Evolutionary conservation across 2,329 filamentous ascomycete species (phyloP), one percentile per base, ranked within the genome.

Genomic region (Diaporthe citri): DNA sequence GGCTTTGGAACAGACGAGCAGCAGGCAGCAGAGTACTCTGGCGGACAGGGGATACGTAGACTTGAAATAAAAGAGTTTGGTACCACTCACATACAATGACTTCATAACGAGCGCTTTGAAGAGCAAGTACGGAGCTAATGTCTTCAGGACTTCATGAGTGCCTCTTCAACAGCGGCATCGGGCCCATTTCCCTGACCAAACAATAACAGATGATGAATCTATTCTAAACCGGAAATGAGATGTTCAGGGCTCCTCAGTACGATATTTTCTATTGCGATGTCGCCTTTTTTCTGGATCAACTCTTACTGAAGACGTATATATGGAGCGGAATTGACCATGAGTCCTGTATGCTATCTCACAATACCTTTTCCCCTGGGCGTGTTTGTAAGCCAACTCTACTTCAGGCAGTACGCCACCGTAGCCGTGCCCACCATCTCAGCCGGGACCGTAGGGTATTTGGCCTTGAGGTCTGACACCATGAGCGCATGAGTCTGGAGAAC

Each of bases 401-500:
- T 78, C 20, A 75, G 62, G 39, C 59, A 74, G 51, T 78, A 78
- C 7, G 77, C 77, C 51, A 78, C 74, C n/a, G 76, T 74, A 9
- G 75, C 73, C 31, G 74, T 75, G 28, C 77, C 75, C 17, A 71
- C 52, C 69, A 78, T 75, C 57, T 72, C 75, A 20, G 76, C 76
- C n/a, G 77, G 76, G 17, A 78, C 20, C 8, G 36, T 56, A 43
- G 77, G 75, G 56, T 77, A 71, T 57, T 77, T 77, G 7, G 51
- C 51, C 70, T 74, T 76, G 22, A 78, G n/a, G 34, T 74, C 75
- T 8, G 62, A 72, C 8, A 77, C 57, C 76, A 77, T 77, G 39
- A 74, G 48, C 31, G 72, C 72, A 10, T 77, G 70, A 25, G 71
- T 74, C 28, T 74, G 51, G 34, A 69, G 13, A 17, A 77, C 59